A percentile compares a stretch with the other conserved stretches of the same genome.
These are phyloP conservation scores for Fusarium vanettenii DNA, from an alignment of 2,329 filamentous ascomycete species.

Conservation along the genomic window DNA sequence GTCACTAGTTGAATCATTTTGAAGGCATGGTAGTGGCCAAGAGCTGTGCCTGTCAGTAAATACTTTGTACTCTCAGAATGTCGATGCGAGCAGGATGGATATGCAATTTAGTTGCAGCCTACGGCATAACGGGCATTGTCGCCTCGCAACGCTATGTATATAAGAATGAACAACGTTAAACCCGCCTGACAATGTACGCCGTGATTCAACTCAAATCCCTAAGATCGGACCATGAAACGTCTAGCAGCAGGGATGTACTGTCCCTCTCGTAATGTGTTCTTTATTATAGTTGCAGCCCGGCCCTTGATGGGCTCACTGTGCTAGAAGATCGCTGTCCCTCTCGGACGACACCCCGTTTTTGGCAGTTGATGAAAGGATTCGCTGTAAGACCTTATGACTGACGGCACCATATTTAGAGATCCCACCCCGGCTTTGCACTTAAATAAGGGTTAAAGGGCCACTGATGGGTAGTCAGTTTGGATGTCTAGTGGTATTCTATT, in stretches of 20 bases:
- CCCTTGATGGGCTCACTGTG: too few relatives aligned
- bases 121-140: background rate
- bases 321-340: too few relatives aligned
- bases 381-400: background rate
- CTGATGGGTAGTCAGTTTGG: background rate
- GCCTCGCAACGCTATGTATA: background rate
- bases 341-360: background rate
- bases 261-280: too few relatives aligned
- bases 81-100: background rate
- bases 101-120: background rate
- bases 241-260: too few relatives aligned
- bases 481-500: background rate
- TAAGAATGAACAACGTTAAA: background rate
- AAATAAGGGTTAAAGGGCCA: background rate
- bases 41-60: background rate
- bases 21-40: background rate
- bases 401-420: background rate
- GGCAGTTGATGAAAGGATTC: background rate
- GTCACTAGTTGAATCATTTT: background rate
- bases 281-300: too few relatives aligned
- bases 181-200: background rate
- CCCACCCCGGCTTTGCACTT: background rate
- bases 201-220: background rate
- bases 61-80: background rate
- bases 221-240: fast-evolving